Conservation (phyloP, 176 grass and related monocot genomes). For the Hordeum vulgare region DNA sequence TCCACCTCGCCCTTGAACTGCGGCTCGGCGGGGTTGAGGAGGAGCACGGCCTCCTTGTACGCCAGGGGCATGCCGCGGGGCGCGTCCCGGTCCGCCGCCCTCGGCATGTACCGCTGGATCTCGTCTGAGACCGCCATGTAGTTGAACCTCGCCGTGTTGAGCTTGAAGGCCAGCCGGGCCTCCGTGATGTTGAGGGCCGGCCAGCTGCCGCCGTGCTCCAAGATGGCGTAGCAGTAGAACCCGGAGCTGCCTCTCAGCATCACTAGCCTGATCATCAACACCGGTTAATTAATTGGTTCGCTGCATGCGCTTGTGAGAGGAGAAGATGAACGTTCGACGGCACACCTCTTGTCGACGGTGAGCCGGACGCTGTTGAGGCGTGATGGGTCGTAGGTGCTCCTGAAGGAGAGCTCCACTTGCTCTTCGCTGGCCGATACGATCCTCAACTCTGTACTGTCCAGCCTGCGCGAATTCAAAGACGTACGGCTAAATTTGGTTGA, state of each 20-base stretch:
- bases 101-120: slow-evolving; percentile 63
- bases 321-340: not conserved
- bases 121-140: slow-evolving; percentile 70
- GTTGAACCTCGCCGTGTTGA: slow-evolving; percentile 46
- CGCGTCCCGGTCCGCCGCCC: slow-evolving; percentile 29
- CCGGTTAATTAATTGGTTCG: too few species aligned
- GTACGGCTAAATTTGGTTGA: not conserved
- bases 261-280: slow-evolving; percentile 40
- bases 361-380: slow-evolving; percentile 11
- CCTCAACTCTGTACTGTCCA: slow-evolving; percentile 42
- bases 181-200: slow-evolving; percentile 42
- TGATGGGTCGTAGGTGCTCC: slow-evolving; percentile 45
- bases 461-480: slow-evolving; percentile 33
- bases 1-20: slow-evolving; percentile 75
- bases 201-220: slow-evolving; percentile 39
- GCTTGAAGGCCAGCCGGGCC: slow-evolving; percentile 58
- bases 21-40: slow-evolving; percentile 43
- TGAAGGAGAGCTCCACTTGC: slow-evolving; percentile 78
- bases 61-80: slow-evolving; percentile 32
- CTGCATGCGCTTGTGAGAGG: not conserved
- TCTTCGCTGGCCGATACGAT: slow-evolving; percentile 31
- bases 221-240: slow-evolving; percentile 65
- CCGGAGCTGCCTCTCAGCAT: slow-evolving; percentile 56
- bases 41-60: slow-evolving; percentile 71
- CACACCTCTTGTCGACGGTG: slow-evolving; percentile 57